Evolutionary conservation across 495 filamentous ascomycete species (phyloP).

Genomic region (Parathielavia hyrcaniae): DNA sequence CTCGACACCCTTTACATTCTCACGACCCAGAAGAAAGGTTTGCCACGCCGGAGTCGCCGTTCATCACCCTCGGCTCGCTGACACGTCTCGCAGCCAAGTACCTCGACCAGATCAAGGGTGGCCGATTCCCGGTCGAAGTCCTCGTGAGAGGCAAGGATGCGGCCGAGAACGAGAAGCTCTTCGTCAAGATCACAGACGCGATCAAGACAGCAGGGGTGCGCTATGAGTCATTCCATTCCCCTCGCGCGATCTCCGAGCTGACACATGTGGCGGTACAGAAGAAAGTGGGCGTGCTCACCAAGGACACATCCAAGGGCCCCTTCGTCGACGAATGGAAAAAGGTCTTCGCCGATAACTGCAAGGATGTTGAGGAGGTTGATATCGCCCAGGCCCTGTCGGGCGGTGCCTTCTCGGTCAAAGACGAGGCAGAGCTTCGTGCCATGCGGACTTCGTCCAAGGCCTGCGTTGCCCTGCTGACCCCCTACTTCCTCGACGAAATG

Average conservation of each 20-base stretch:
- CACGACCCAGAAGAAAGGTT: slow-evolving; percentile 96
- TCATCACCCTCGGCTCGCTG: slow-evolving; percentile 10
- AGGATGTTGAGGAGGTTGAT: slow-evolving; percentile 86
- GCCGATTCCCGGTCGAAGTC: slow-evolving; percentile 84
- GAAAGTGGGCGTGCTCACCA: slow-evolving; percentile 79
- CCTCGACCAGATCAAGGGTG: slow-evolving; percentile 84
- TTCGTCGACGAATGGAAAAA: slow-evolving; percentile 97
- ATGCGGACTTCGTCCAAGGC: slow-evolving; percentile 91
- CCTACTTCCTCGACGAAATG: slow-evolving; percentile 97
- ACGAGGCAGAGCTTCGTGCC: slow-evolving; percentile 86
- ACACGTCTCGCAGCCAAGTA: slow-evolving; percentile 64
- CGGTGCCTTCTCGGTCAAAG: slow-evolving; percentile 87
- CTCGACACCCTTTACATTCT: slow-evolving; percentile 81
- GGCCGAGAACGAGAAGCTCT: slow-evolving; percentile 80
- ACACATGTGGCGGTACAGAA: slow-evolving; percentile 49
- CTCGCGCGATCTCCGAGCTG: slow-evolving; percentile 6
- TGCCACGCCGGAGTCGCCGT: neutral
- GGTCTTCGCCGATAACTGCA: slow-evolving; percentile 62
- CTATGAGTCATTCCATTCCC: slow-evolving; percentile 23
- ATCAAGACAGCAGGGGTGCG: slow-evolving; percentile 86
- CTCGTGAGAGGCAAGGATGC: slow-evolving; percentile 83
- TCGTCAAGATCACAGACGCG: slow-evolving; percentile 68
- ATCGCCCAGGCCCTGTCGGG: slow-evolving; percentile 72
- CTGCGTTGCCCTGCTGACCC: slow-evolving; percentile 83
- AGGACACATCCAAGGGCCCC: slow-evolving; percentile 76